Base-by-base conservation (phyloP, 345 rosid genomes). In the Murraya koenigii region DNA sequence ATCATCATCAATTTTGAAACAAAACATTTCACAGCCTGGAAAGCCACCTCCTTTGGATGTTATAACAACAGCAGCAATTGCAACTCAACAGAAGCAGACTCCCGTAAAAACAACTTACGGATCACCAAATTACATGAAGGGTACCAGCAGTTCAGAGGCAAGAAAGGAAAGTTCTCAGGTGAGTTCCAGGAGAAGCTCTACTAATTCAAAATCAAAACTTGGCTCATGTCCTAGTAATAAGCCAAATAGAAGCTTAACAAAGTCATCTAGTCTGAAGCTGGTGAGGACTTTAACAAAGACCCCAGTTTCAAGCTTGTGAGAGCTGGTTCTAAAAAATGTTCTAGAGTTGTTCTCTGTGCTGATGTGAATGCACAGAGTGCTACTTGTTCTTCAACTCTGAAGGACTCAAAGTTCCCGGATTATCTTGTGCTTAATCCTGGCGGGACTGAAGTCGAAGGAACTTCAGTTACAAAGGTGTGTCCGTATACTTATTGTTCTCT, bases 361-460 rank as follows among this genome's bases (percentile, higher is more conserved):
- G 89, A 90, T 55, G 70, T 82, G 71, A 58, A 85, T 71, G 65
- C 79, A 47, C 93, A 87, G 81, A 91, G 82, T 83, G 84, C 91
- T 83, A 96, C 99, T 30, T 96, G 99, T 83, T 94, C 97, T 80
- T 94, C 99, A 0, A 88, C 97, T 78, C 75, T 92, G 62, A 96
- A 96, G 87, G 98, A 94, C 66, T 87, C 91, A 0, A 94, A 96
- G 76, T 91, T 91, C 72, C 97, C 97, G 2, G 64, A 83, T 39
- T 91, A 87, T 84, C 88, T 96, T 74, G 80, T 38, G 89, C 93
- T 94, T 78, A 89, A 80, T 68, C 92, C 88, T 17, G 98, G 91
- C 0, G 95, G 83, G 7, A 87, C 87, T 2, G 87, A 87, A 76
- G 89, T 88, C 22, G 84, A 91, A 69, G 98, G 99, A 58, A 91